A percentile compares a stretch with the other conserved stretches of the same genome.
These are phyloP conservation scores for Ogataea philodendri DNA, from an alignment of 805 yeast genomes.

Conservation along the genomic window DNA sequence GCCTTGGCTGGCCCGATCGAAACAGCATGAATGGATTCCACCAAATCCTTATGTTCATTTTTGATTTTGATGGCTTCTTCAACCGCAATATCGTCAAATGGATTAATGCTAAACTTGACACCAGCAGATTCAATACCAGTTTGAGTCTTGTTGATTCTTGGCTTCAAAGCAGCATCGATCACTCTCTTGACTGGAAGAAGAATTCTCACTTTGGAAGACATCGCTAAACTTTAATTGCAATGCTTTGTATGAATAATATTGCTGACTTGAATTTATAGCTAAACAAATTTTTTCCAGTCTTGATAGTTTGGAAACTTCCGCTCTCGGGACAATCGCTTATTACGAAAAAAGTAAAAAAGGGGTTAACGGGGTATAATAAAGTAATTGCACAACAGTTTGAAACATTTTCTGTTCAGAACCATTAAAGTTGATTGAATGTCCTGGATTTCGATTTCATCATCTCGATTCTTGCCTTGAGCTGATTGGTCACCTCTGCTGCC, in stretches of 20 bases:
- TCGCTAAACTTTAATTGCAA: conserved; percentile 9
- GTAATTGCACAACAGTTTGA: no score
- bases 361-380: conserved; percentile 4
- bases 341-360: background rate
- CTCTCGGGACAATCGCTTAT: conserved; percentile 8
- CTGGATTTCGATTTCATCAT: conserved; percentile 71
- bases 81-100: conserved; percentile 95
- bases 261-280: background rate
- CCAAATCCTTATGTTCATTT: conserved; percentile 61
- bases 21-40: conserved; percentile 85
- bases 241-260: background rate
- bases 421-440: conserved; percentile 25
- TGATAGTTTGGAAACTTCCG: background rate
- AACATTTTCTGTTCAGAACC: no score
- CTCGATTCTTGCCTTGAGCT: conserved; percentile 81
- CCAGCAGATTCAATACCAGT: conserved; percentile 87
- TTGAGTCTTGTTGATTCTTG: conserved; percentile 82
- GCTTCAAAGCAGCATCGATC: conserved; percentile 89
- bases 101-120: conserved; percentile 89
- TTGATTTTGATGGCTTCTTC: conserved; percentile 87
- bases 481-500: conserved; percentile 86
- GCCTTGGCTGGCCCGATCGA: conserved; percentile 85
- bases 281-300: background rate
- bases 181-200: conserved; percentile 95
- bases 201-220: conserved; percentile 58